phyloP scores from a whole-genome alignment of 192 early-diverging fungal genomes.

The Podila epicladia region DNA sequence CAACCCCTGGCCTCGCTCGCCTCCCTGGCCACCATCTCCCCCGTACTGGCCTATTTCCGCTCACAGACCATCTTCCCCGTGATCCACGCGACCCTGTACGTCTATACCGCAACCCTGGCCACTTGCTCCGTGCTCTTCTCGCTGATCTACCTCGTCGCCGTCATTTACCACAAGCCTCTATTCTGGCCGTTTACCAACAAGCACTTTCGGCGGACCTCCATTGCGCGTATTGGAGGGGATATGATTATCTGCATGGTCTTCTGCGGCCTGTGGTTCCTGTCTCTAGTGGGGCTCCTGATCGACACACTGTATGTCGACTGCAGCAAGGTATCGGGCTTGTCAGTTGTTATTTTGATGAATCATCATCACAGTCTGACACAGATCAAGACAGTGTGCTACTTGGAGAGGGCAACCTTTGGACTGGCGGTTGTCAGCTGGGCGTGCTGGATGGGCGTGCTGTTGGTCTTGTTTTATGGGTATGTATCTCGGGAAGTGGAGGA shows the following conservation, averaged over 20 bases:
- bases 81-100: slow-evolving; percentile 42
- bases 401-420: slow-evolving; percentile 42
- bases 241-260: slow-evolving; percentile 47
- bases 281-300: slow-evolving; percentile 32
- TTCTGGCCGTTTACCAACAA: slow-evolving; percentile 48
- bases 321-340: slow-evolving; percentile 18
- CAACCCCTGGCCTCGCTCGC: slow-evolving; percentile 31
- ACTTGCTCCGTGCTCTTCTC: slow-evolving; percentile 44
- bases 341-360: slow-evolving; percentile 19
- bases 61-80: slow-evolving; percentile 42
- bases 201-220: slow-evolving; percentile 35
- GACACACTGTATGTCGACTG: slow-evolving; percentile 43
- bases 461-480: slow-evolving; percentile 48
- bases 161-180: slow-evolving; percentile 36
- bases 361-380: background rate
- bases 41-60: slow-evolving; percentile 32
- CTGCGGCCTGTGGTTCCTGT: slow-evolving; percentile 45
- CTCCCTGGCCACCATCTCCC: slow-evolving; percentile 40
- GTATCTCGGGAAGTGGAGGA: background rate
- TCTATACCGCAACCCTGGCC: slow-evolving; percentile 32
- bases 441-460: slow-evolving; percentile 47
- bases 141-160: slow-evolving; percentile 29
- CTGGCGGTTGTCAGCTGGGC: slow-evolving; percentile 36
- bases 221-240: slow-evolving; percentile 39
- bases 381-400: slow-evolving; percentile 25